Evolutionary conservation across 441 rosid species (phyloP), one percentile per base, ranked within the genome.

Genomic region (Populus hybrid): DNA sequence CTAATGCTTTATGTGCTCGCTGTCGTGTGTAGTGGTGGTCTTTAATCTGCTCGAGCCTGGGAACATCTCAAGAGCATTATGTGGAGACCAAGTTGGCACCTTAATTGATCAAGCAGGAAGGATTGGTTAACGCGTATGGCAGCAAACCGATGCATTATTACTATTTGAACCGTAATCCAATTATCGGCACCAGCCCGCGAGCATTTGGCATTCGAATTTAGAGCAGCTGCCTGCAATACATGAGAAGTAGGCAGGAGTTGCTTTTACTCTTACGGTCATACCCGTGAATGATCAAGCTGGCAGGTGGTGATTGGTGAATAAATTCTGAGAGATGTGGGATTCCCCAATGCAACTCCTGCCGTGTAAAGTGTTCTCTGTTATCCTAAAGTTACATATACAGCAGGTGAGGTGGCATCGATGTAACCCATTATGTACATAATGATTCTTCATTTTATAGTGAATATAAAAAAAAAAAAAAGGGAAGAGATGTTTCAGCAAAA

Each of bases 21-120:
- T 76, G 8, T 36, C 59, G 3, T 78, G 8, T 36, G 78, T 71
- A 91, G 92, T 88, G 69, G 92, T 91, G 69, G 79, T 91, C 42
- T 91, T 91, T 59, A 91, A 88, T 75, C 67, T 91, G 78, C 85
- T 84, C 7, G 87, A 91, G 77, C 87, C 86, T 66, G 94, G 91
- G 73, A 89, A 87, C 75, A 86, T 91, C 67, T 89, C 91, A 26
- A 88, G 84, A 75, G 94, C 94, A 11, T 76, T 91, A 71, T 84
- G 92, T 65, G 94, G 94, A 63, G 89, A 89, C 26, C 89, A 70
- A 81, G 91, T 89, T 9, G 92, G 92, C 35, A 91, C 91, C 32
- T 74, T 89, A 82, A 89, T 90, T 65, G 90, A 89, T 77, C 92
- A 82, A 81, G 72, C 83, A 21, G 89, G 86, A 75, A 78, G 83